phyloP scores from a whole-genome alignment of 495 filamentous ascomycete genomes.

The Penicillium psychrofluorescens region DNA sequence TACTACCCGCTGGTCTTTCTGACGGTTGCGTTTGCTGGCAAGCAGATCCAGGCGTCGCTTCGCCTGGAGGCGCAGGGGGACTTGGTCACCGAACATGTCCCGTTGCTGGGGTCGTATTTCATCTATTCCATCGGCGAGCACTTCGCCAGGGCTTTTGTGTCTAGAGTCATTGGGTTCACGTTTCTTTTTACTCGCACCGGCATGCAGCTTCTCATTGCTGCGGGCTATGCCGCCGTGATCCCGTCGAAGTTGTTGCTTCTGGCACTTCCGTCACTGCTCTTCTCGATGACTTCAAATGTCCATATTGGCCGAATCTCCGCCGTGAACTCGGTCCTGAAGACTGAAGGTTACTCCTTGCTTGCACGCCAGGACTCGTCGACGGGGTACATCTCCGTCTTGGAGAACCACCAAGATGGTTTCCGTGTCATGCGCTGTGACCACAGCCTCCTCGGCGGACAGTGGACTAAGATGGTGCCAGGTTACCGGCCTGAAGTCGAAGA shows the following conservation, averaged over 20 bases:
- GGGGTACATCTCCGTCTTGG: slow-evolving; percentile 86
- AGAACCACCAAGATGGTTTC: slow-evolving; percentile 62
- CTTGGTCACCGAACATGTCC: slow-evolving; percentile 47
- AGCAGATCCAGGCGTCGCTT: slow-evolving; percentile 48
- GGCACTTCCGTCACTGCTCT: slow-evolving; percentile 60
- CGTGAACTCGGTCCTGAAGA: slow-evolving; percentile 56
- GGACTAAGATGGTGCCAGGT: slow-evolving; percentile 37
- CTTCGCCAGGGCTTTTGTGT: slow-evolving; percentile 40
- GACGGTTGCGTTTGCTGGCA: slow-evolving; percentile 56
- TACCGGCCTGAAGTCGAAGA: slow-evolving; percentile 56
- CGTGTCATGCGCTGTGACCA: slow-evolving; percentile 89
- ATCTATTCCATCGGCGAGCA: slow-evolving; percentile 56
- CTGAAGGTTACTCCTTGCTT: slow-evolving; percentile 50
- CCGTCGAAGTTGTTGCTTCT: slow-evolving; percentile 61
- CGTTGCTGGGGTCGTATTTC: slow-evolving; percentile 54
- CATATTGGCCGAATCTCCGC: slow-evolving; percentile 52
- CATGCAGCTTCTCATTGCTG: slow-evolving; percentile 58
- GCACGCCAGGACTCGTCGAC: slow-evolving; percentile 78
- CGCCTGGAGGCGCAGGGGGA: slow-evolving; percentile 51
- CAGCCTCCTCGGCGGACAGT: slow-evolving; percentile 90
- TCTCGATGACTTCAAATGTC: slow-evolving; percentile 62
- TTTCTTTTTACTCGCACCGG: slow-evolving; percentile 62
- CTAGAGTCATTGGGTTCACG: slow-evolving; percentile 51
- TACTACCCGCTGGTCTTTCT: slow-evolving; percentile 67
- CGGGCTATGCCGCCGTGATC: slow-evolving; percentile 53